Evolutionary conservation across 2,329 filamentous ascomycete genomes (phyloP).

Genomic region (Fusarium heterosporum): DNA sequence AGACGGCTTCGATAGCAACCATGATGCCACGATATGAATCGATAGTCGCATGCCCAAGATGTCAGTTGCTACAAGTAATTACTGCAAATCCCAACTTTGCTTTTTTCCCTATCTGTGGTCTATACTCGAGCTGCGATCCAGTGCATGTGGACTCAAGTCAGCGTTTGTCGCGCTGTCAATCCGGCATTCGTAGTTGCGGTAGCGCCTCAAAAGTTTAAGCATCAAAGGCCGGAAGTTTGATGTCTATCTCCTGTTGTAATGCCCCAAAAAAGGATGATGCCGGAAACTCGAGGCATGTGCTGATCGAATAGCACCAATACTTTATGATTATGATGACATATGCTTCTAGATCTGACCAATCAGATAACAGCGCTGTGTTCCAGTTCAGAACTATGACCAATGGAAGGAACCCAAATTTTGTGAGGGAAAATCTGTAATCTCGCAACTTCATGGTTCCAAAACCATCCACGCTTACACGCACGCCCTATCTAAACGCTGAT

Average conservation of each 20-base stretch:
- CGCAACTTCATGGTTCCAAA: constrained; percentile 34
- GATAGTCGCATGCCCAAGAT: constrained; percentile 28
- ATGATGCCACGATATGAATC: constrained; percentile 43
- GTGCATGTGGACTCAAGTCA: background rate
- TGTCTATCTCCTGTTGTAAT: constrained; percentile 6
- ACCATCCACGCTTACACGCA: constrained; percentile 31
- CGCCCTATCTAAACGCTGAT: constrained; percentile 13
- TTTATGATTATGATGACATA: constrained; percentile 46
- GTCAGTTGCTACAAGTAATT: background rate
- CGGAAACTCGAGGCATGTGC: constrained; percentile 36
- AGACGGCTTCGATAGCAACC: constrained; percentile 27
- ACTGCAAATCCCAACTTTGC: background rate
- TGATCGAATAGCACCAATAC: constrained; percentile 34
- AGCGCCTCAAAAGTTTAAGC: constrained; percentile 6
- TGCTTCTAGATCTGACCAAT: constrained; percentile 28
- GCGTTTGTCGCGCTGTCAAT: constrained; percentile 15
- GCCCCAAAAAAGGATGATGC: constrained; percentile 10
- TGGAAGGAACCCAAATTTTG: constrained; percentile 5
- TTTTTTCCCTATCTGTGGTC: background rate
- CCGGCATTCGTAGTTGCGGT: constrained; percentile 10
- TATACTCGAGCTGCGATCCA: background rate
- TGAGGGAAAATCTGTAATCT: constrained; percentile 34
- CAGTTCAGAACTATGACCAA: constrained; percentile 25
- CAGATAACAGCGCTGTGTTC: constrained; percentile 26
- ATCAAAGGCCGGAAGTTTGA: background rate